Base-by-base conservation (phyloP, 163 green algal genomes). In the Scenedesmus sp. region DNA sequence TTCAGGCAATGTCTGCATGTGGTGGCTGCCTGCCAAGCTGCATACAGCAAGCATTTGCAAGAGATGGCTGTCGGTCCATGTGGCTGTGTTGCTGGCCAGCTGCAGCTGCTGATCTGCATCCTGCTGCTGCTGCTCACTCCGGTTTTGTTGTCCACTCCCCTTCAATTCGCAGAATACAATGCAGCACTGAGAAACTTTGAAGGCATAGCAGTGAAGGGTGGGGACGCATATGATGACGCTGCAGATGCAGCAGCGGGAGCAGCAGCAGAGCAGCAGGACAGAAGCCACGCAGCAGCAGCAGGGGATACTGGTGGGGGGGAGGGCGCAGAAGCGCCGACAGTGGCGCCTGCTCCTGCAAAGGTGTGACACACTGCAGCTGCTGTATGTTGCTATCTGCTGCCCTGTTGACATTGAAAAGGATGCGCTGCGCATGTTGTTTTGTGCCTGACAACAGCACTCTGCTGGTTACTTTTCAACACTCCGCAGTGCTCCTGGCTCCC, bases 231-330 rank as follows among this genome's bases (percentile, higher is more conserved):
- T 20, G 12, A 52, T 8, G 46, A 52, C 3, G 70, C 70, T 52
- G 70, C 10, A 15, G 55, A 59, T 34, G 77, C 64, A 92, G 60
- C 59, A 66, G 55, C 88, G 88, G 73, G 16, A 91, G 87, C 23
- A 62, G 13, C 66, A 74, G 52, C 52, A 86, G 46, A 74, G 57
- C n/a, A 91, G 74, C 73, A 91, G 74, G 34, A n/a, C 54, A 86
- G 87, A 67, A 86, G 46, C 13, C 52, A 91, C 46, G n/a, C 12
- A 56, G 76, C 54, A 59, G n/a, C 86, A 90, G 67, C 73, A 91
- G 86, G 52, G 13, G 55, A 81, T 23, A 60, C 12, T 66, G 13
- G 16, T 79, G 18, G 9, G 6, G 13, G 20, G 23, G 13, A 59
- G 57, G 52, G 26, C 9, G 1, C 3, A 7, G n/a, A 89, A 62